Base-by-base conservation (phyloP, 257 asterid species). In the Solanum rostratum region DNA sequence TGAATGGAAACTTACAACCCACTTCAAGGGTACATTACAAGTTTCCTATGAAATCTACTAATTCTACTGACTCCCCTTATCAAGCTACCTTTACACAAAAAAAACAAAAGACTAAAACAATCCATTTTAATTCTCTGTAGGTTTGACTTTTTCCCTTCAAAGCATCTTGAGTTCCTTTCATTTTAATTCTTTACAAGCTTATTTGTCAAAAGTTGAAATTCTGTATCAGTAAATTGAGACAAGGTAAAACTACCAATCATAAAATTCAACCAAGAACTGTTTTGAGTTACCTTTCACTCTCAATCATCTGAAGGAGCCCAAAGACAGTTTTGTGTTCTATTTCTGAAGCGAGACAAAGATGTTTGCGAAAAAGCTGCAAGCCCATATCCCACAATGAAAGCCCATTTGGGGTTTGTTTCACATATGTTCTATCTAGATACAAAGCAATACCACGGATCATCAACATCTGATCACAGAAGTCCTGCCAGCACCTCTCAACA, bases 371-470 rank as follows among this genome's bases (percentile, higher is more conserved):
- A 88, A 96, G 96, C 86, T 92, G 98, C 95, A 96, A 91, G 62
- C 99, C 99, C 98, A 95, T 96, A 91, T 96, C 99, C 99, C 99
- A 96, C 87, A 96, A 86, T 55, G 99, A 96, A 60, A 94, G 92
- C 46, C 92, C 97, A 85, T 90, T 92, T 13, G 98, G 90, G 54
- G 97, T 93, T 90, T 95, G 98, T 92, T 96, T 95, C 85, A 96
- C 98, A 84, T 95, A 96, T 85, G 98, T 96, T 88, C 98, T 89
- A 89, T 96, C 99, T 39, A 96, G 97, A 91, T 87, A 93, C 87
- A 96, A 88, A 43, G 98, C 99, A 86, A 96, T 96, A 78, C 98
- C 94, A 60, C 99, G 97, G 50, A 95, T 96, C 97, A 92, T 93
- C 88, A 95, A 86, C 98, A 97, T 95, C 92, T 97, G 98, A 80